Evolutionary conservation across 352 stramenopile species (phyloP), one percentile per base, ranked within the genome.

Genomic region (Globisporangium viniferum): DNA sequence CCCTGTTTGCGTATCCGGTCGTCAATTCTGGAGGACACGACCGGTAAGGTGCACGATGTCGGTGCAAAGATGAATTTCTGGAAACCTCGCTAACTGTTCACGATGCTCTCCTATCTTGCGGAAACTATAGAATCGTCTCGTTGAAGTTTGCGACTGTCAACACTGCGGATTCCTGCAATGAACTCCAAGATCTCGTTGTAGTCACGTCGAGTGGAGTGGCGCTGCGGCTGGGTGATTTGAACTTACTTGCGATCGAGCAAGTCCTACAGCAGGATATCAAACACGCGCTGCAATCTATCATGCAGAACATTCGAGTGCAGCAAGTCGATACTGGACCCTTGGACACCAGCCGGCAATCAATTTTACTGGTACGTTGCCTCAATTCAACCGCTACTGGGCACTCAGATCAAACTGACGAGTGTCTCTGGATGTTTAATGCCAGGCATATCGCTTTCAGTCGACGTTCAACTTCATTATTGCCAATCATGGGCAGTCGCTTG

Each of bases 201-300:
- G 70, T 76, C 18, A 79, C 74, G 8, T 55, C 62, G 18, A 53
- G 55, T 1, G 77, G 77, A 15, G 15, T 60, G 24, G 60, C 71
- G n/a, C 24, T 81, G 9, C 48, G 54, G 1, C 39, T 84, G 1
- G 63, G 74, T 0, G 68, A 80, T 24, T 55, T 84, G 27, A 39
- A 66, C 15, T n/a, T 81, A 22, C 36, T 57, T n/a, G 66, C 73
- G 33, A 74, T 84, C 10, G 76, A 84, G 56, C 61, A 75, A 35
- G 15, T 70, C 41, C 39, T 73, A 55, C 24, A 64, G 55, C 62
- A 63, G 4, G 61, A 73, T 15, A 46, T 48, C 0, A 66, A 54
- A 12, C 65, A 73, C 22, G 70, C 62, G 15, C 15, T 80, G 31
- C 62, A 56, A 12, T 65, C 61, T 12, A 78, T 84, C 57, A 29